A percentile compares a stretch with the other conserved stretches of the same genome.
phyloP scores from a whole-genome alignment of 108 stramenopile species.

The Conticribra guillardii region DNA sequence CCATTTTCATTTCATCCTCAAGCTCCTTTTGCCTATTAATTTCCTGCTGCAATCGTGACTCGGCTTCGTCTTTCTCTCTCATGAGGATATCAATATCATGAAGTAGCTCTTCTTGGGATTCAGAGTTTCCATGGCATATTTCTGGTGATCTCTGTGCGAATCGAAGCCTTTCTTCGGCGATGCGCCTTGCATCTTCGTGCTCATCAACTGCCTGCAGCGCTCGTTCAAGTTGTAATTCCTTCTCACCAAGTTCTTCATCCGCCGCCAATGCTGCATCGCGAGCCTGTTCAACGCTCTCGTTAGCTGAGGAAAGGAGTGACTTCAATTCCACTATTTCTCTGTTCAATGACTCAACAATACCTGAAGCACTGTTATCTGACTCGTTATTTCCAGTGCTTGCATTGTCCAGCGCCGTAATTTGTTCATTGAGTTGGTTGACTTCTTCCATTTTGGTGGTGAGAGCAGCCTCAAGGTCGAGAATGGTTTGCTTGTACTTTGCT shows the following conservation, averaged over 20 bases:
- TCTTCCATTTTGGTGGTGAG: constrained; percentile 5
- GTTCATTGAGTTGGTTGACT: constrained; percentile 7
- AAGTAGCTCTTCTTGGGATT: constrained; percentile 66
- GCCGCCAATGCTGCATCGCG: constrained; percentile 44
- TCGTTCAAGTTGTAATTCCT: constrained; percentile 46
- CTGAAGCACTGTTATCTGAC: constrained; percentile 8
- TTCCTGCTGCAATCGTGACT: constrained; percentile 50
- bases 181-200: constrained; percentile 31
- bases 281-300: constrained; percentile 67
- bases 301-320: constrained; percentile 60
- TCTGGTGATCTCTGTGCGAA: constrained; percentile 35
- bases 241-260: constrained; percentile 48
- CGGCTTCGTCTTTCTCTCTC: constrained; percentile 56
- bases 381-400: constrained; percentile 33
- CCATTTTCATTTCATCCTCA: constrained; percentile 49
- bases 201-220: constrained; percentile 44
- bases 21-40: constrained; percentile 38
- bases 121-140: constrained; percentile 29
- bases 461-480: no score
- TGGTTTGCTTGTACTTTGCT: no score
- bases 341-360: constrained; percentile 20
- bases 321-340: constrained; percentile 63
- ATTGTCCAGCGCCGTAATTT: neutral
- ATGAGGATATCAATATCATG: constrained; percentile 47
- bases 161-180: constrained; percentile 46